Evolutionary conservation across 176 grass and related monocot species (phyloP), one percentile per base, ranked within the genome.

Genomic region (Aegilops speltoides): DNA sequence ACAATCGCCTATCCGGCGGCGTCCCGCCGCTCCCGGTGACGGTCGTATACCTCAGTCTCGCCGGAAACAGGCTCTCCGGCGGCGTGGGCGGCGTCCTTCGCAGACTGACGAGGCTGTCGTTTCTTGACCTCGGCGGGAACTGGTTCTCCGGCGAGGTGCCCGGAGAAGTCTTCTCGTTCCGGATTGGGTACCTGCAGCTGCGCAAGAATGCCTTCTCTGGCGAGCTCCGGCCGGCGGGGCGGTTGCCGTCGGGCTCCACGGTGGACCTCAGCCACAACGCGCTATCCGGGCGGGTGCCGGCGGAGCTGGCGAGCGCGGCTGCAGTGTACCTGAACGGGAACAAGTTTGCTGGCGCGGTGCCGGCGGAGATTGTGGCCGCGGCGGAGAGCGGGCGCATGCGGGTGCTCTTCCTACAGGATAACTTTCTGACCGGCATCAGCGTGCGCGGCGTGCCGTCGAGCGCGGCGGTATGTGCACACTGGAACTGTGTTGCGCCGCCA

Each of bases 201-300:
- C 93, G 94, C 29, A 82, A 84, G 32, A 98, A 98, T 82, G 74
- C 73, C 0, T 98, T 98, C 72, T 95, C 93, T 1, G 95, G 95
- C 3, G 79, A n/a, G 6, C 89, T 98, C 60, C 87, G 87, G 0
- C 91, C 85, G 1, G 59, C 85, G 1, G 91, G 89, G 3, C 59
- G 41, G 4, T 77, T 95, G 9, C 43, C 61, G 38, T 31, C 78
- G 9, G 95, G 95, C 15, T 87, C 95, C 46, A 86, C 86, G 0
- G 83, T 98, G 20, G 95, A 98, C 87, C 91, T 98, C 54, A 93
- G 91, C 82, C 92, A 95, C 85, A 98, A 98, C 80, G 77, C 86
- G 32, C 83, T 98, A 9, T 78, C 87, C 0, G 95, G 95, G 1
- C n/a, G 37, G 46, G 91, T 95, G 37, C 93, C 95, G 3, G 64